Base-by-base conservation (phyloP, 371 early-diverging fungal genomes). In the Rhizopus sp. region DNA sequence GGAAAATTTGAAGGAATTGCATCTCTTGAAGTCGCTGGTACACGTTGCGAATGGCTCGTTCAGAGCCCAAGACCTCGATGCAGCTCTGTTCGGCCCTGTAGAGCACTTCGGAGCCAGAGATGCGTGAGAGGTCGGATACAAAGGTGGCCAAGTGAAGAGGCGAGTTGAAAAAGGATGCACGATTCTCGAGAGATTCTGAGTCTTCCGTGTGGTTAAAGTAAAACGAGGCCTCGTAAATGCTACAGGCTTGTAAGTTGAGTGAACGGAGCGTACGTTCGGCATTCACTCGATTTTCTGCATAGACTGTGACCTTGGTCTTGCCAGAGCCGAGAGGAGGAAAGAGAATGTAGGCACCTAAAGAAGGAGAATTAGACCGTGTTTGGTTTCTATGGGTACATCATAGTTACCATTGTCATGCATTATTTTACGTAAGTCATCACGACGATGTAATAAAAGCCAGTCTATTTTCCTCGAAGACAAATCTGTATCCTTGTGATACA, bases 381-480 rank as follows among this genome's bases (percentile, higher is more conserved):
- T 35, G 17, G 10, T 4, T 17, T 29, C 23, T 12, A 16, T 37
- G 7, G 12, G 23, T 34, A 23, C 23, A 23, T 23, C 23, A 23
- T 23, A 23, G 23, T 72, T 67, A 57, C 83, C 92, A 73, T 93
- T 91, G 63, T 93, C 91, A 23, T 69, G 60, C 88, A 89, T 88
- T 49, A 91, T 87, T 55, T 81, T 78, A 12, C 75, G 73, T 9
- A 93, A 57, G 37, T 83, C 71, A 45, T 84, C 83, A 30, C 82
- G 84, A 39, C 82, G 70, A 59, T 83, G 77, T 29, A 82, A 68
- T 39, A 88, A 62, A 61, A 91, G 74, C 92, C 91, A 93, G 60
- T 93, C 93, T 57, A 91, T 67, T 64, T 91, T 91, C 33, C 86
- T 78, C 30, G 89, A 78, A 59, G 71, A 57, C 60, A 77, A 49